A percentile compares a stretch with the other conserved stretches of the same genome.
phyloP scores from a whole-genome alignment of 2,329 filamentous ascomycete genomes.

The Talaromyces sp. region DNA sequence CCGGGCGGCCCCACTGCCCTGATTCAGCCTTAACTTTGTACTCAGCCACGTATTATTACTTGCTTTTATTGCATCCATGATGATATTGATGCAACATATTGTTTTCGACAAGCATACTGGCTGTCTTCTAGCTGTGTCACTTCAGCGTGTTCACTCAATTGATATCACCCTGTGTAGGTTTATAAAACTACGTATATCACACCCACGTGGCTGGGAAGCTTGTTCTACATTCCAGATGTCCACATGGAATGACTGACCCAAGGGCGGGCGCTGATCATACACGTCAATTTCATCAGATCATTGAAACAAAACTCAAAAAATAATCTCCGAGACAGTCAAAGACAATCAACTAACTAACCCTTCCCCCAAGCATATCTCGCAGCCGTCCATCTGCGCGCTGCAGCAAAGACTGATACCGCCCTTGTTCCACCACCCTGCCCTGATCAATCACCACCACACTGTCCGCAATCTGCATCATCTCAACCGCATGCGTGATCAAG shows the following conservation, averaged over 20 bases:
- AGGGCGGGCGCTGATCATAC: background rate
- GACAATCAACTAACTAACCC: background rate
- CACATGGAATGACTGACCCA: background rate
- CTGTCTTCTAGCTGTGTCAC: too few relatives aligned
- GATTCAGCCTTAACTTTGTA: background rate
- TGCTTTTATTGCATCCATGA: too few relatives aligned
- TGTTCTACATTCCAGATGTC: background rate
- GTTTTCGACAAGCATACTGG: too few relatives aligned
- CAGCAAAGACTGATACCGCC: slow-evolving; percentile 60
- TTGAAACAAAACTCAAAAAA: too few relatives aligned
- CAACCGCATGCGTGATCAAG: slow-evolving; percentile 72
- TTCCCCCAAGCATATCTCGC: slow-evolving; percentile 28
- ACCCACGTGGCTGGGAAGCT: background rate
- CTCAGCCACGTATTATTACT: background rate
- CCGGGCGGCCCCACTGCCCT: background rate
- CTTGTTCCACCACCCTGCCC: slow-evolving; percentile 64
- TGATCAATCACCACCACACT: slow-evolving; percentile 67
- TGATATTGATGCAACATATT: too few relatives aligned
- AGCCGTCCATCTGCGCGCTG: slow-evolving; percentile 43
- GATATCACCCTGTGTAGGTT: too few relatives aligned
- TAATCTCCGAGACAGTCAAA: background rate
- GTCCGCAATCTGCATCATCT: slow-evolving; percentile 83
- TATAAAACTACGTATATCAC: too few relatives aligned
- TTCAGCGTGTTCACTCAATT: too few relatives aligned
- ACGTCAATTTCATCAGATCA: background rate